phyloP scores from a whole-genome alignment of 23 red algal species.

The Gracilaria gracilis region DNA sequence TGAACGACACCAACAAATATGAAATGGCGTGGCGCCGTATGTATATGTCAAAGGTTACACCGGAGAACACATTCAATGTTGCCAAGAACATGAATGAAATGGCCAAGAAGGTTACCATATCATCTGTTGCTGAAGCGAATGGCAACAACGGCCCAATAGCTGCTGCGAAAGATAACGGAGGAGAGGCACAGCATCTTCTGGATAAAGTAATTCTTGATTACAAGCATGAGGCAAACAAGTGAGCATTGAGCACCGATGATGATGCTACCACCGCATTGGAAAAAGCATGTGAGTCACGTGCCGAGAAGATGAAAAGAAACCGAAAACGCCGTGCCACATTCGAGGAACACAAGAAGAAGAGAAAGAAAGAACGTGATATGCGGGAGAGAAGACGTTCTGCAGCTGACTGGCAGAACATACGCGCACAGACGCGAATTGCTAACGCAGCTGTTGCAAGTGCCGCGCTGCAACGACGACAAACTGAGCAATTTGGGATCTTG shows the following conservation, averaged over 20 bases:
- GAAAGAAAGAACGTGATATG: background rate
- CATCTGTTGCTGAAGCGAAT: background rate
- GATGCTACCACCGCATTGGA: background rate
- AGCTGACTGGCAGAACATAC: background rate
- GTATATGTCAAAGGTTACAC: slow-evolving; percentile 16
- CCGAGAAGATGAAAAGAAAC: background rate
- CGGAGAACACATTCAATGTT: background rate
- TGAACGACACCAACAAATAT: background rate
- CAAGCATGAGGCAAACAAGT: background rate
- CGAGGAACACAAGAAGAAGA: background rate
- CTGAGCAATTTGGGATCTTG: slow-evolving; percentile 35
- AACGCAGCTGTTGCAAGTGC: slow-evolving; percentile 32
- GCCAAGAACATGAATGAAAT: background rate
- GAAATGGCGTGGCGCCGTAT: slow-evolving; percentile 11
- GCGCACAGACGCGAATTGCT: slow-evolving; percentile 33
- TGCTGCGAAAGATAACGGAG: background rate
- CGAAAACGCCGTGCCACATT: slow-evolving; percentile 5
- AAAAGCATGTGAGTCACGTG: background rate
- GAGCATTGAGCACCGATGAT: background rate
- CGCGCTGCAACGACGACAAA: background rate
- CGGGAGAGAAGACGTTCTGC: background rate
- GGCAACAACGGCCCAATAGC: background rate
- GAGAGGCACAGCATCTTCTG: slow-evolving; percentile 17
- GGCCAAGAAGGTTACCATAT: background rate
- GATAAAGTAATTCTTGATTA: slow-evolving; percentile 45